Evolutionary conservation across 768 basidiomycete species (phyloP).

Genomic region (Mycena maculata): DNA sequence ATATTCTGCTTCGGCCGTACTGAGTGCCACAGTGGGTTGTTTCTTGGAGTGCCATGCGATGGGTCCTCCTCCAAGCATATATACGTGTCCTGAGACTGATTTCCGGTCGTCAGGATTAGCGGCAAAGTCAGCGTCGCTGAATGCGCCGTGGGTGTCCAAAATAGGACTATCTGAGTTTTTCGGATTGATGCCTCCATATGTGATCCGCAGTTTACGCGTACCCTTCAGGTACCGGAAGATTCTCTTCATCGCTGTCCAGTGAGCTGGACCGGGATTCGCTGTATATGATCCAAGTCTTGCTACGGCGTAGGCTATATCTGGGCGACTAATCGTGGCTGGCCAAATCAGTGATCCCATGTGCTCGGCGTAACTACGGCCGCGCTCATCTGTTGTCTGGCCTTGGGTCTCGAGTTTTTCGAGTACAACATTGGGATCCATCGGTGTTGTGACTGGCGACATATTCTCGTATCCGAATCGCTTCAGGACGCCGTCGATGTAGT

Average conservation of each 20-base stretch:
- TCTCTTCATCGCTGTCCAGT: slow-evolving; percentile 18
- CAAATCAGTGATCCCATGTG: slow-evolving; percentile 41
- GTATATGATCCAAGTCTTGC: slow-evolving; percentile 13
- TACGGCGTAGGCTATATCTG: too few relatives aligned
- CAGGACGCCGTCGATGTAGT: slow-evolving; percentile 6
- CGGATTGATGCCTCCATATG: slow-evolving; percentile 5
- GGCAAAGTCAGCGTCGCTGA: too few relatives aligned
- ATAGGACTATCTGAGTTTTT: too few relatives aligned
- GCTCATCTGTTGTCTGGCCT: not conserved
- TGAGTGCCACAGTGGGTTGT: too few relatives aligned
- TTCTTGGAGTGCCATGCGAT: too few relatives aligned
- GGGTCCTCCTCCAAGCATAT: too few relatives aligned
- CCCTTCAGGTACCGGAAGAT: slow-evolving; percentile 10
- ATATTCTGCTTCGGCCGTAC: too few relatives aligned
- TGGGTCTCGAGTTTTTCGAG: slow-evolving; percentile 2
- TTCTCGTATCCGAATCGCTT: slow-evolving; percentile 18
- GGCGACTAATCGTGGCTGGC: too few relatives aligned
- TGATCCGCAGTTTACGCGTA: not conserved
- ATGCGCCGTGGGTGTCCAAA: too few relatives aligned
- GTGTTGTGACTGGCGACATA: slow-evolving; percentile 17
- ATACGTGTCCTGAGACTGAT: too few relatives aligned
- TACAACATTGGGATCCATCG: slow-evolving; percentile 18
- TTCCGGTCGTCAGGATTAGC: too few relatives aligned
- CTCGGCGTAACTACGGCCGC: slow-evolving; percentile 10
- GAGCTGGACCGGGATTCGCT: not conserved